Conservation (phyloP, 2,329 filamentous ascomycete species). For the Chaetomium globosum region DNA sequence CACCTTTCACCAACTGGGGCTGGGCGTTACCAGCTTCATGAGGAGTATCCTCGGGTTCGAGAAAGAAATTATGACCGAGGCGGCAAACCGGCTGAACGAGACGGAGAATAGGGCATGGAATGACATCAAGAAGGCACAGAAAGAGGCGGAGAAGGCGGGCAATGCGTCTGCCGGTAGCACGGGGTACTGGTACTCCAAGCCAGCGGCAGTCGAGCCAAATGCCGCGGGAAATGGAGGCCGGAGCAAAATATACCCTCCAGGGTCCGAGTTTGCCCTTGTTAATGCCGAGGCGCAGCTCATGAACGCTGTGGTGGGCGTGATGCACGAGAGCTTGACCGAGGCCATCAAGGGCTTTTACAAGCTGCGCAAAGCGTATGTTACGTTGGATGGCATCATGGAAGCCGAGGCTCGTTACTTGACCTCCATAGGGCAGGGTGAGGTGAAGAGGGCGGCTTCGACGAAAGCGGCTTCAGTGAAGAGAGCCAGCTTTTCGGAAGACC, state of each 20-base stretch:
- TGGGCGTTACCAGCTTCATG: constrained; percentile 81
- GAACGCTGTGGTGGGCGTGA: constrained; percentile 81
- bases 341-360: constrained; percentile 91
- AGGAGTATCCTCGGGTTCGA: constrained; percentile 87
- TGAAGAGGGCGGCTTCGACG: background rate
- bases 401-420: constrained; percentile 65
- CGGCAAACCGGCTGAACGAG: constrained; percentile 68
- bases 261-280: constrained; percentile 83
- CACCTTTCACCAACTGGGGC: constrained; percentile 84
- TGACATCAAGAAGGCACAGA: constrained; percentile 75
- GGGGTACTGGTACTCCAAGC: background rate
- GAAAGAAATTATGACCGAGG: constrained; percentile 85
- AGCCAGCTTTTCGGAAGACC: constrained; percentile 38
- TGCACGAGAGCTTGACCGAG: constrained; percentile 92
- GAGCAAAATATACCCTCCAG: constrained; percentile 70
- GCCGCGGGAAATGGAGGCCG: constrained; percentile 36
- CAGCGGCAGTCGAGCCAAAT: background rate
- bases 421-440: constrained; percentile 33
- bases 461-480: constrained; percentile 15
- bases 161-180: background rate
- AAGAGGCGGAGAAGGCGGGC: constrained; percentile 49
- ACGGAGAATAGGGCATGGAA: constrained; percentile 76
- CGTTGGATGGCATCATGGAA: constrained; percentile 76
- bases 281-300: constrained; percentile 86
- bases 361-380: constrained; percentile 82